Evolutionary conservation across 1,139 yeast species (phyloP), one percentile per base, ranked within the genome.

Genomic region (Zygoascus sp.): DNA sequence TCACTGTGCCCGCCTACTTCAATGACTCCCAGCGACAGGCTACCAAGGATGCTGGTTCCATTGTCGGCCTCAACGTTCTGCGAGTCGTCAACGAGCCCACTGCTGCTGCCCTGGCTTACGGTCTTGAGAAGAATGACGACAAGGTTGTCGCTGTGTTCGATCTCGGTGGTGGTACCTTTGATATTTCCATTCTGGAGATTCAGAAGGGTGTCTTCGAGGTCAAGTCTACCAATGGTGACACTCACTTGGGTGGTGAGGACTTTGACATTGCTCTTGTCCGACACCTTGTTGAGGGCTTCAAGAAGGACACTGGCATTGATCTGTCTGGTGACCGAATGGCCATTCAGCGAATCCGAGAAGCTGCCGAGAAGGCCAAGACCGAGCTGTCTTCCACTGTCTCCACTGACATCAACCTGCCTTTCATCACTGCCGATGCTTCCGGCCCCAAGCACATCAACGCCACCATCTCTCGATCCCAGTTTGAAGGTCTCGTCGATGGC

Each of bases 331-430:
- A 92, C 77, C 85, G 97, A 74, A 90, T 90, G 96, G 97, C 97
- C 62, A 85, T 92, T 64, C 98, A 92, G 78, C 87, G 98, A 78
- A 90, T 94, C 73, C 88, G 98, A 79, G 98, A 92, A 77, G 98
- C 98, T 61, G 95, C 97, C 58, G 99, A 92, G 79, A 90, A 92
- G 84, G 98, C 98, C 66, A 92, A 92, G 85, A 89, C 89, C 66
- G 97, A 90, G 75, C 81, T 90, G 67, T 90, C 98, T 41, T 88
- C 97, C 41, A 87, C 97, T 57, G 83, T 86, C 52, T 74, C 90
- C 56, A 90, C 98, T 61, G 97, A 92, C 69, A 81, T 92, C 67
- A 90, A 90, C 81, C 80, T 92, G 67, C 98, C 98, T 58, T 92
- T 92, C 77, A 90, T 92, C 71, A 90, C 95, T 59, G 94, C 94